Base-by-base conservation (phyloP, 495 filamentous ascomycete genomes). In the Daldinia grandis region DNA sequence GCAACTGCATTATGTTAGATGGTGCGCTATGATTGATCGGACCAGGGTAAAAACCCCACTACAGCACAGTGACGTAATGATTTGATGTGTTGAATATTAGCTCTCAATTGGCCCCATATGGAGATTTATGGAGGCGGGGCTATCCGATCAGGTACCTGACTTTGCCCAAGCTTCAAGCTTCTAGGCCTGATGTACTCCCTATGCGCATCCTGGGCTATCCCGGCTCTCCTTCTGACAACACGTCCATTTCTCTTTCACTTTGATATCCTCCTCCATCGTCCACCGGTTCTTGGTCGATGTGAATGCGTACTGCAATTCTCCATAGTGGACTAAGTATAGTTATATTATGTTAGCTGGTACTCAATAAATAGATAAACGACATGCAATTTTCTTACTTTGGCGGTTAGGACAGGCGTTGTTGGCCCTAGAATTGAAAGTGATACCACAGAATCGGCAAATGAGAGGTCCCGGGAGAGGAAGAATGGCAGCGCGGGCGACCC, bases 101-200 rank as follows among this genome's bases (percentile, higher is more conserved):
- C 17, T 35, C 19, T 9, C 5, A 47, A 47, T 47, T 47, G 42
- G 42, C 17, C 17, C 42, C 42, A 9, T 47, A 47, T 24, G 42
- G 42, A 40, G 42, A 24, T 24, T 21, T 24, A 47, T 47, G 42
- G 42, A 47, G 42, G 42, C 3, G 42, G 42, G 42, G 42, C 42
- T 47, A 47, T 47, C 9, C 42, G 42, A 21, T 47, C 19, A 47
- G 19, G 42, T 47, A 47, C 42, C 8, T 24, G 17, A 47, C 9
- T 47, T 56, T 21, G 17, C 53, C n/a, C 28, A 30, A 56, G 17
- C 21, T 53, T 12, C 17, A 37, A 24, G 19, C n/a, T 17, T 24
- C 21, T 37, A 57, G 54, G 54, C 54, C 54, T 57, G 30, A 30
- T 61, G 58, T 49, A 30, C 15, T 21, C 58, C 58, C 28, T 61